Evolutionary conservation across 805 yeast genomes (phyloP), one percentile per base, ranked within the genome.

Genomic region (Wickerhamomyces pijperi): DNA sequence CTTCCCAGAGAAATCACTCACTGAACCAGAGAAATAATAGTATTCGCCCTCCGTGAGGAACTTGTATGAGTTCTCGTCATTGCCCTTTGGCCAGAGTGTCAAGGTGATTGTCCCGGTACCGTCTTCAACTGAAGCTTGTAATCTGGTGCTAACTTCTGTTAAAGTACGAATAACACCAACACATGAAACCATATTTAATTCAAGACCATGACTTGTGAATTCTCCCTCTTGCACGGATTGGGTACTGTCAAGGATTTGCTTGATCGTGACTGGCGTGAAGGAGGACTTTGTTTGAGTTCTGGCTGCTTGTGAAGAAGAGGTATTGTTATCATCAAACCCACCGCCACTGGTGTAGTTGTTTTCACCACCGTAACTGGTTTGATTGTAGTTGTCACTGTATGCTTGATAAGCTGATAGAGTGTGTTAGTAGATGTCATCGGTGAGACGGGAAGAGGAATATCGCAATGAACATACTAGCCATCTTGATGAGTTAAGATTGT

Each of bases 161-260:
- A 80, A 72, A 42, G 74, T 75, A 52, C 90, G 68, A n/a, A 82
- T 64, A 17, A 82, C 75, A 1, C 87, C 94, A 7, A 79, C 74
- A 49, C 82, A 70, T 19, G 78, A 68, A 12, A 82, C 80, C 54
- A 74, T 69, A 47, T 70, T 74, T 38, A 82, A 58, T 40, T 77
- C 80, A 32, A 80, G 70, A 35, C 75, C 76, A 49, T 76, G 68
- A 28, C 76, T 59, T 21, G 61, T 65, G 55, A 71, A 82, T 5
- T 79, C 81, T 12, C 81, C 82, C 53, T 82, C 94, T 32, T 79
- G 82, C 3, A 73, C 70, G 15, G 49, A 49, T 42, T 75, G 83
- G 14, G 68, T 63, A 4, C 82, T 70, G 39, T 78, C 84, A 42
- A 70, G 64, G 42, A 82, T 68, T 56, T 79, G 83, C 52, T 80